Conservation (phyloP, 805 yeast species). For the Brettanomyces sp. region DNA sequence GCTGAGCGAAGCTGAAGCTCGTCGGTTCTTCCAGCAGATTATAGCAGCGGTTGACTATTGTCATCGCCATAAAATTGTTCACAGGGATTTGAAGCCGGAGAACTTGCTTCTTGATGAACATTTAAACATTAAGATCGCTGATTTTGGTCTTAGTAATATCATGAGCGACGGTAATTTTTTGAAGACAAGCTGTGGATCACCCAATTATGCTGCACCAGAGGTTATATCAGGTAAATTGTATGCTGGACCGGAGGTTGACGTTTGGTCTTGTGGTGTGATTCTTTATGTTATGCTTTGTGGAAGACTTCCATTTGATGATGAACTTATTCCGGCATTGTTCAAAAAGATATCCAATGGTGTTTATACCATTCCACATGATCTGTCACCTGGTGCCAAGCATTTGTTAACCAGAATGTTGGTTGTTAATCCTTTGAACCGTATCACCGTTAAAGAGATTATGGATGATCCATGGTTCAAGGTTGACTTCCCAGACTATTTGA, state of each 20-base stretch:
- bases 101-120: constrained; percentile 82
- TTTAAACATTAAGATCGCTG: constrained; percentile 90
- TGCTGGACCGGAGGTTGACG: constrained; percentile 98
- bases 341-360: constrained; percentile 90
- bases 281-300: constrained; percentile 95
- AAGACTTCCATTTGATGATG: constrained; percentile 92
- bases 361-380: constrained; percentile 78
- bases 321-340: constrained; percentile 87
- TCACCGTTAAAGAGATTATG: constrained; percentile 85
- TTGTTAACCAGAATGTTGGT: constrained; percentile 83
- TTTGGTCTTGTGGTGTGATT: constrained; percentile 96
- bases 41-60: constrained; percentile 96
- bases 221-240: constrained; percentile 89
- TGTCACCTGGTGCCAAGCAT: constrained; percentile 78
- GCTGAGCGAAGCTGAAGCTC: constrained; percentile 85
- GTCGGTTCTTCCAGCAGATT: constrained; percentile 92
- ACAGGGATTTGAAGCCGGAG: constrained; percentile 94
- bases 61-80: constrained; percentile 93
- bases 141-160: constrained; percentile 87
- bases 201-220: constrained; percentile 97
- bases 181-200: constrained; percentile 93
- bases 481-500: constrained; percentile 69
- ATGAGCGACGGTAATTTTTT: constrained; percentile 97
- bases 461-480: constrained; percentile 90
- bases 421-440: constrained; percentile 88